Evolutionary conservation across 1,139 yeast species (phyloP), one percentile per base, ranked within the genome.

Genomic region (Pichia sp.): DNA sequence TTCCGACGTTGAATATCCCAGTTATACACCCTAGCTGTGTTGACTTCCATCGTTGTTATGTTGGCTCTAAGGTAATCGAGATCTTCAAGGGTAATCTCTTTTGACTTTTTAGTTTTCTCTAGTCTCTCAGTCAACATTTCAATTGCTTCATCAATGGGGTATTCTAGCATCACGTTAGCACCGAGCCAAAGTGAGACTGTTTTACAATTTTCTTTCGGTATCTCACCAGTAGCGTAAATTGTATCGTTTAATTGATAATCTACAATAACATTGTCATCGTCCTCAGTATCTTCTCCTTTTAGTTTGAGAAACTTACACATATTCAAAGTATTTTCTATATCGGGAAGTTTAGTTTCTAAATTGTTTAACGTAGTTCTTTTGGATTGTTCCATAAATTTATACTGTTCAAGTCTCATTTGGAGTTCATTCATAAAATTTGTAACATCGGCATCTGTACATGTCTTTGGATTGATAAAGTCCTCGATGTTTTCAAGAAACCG

Each of bases 31-130:
- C 98, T 73, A 2, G 98, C 97, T 15, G 95, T 86, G 58, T 91
- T 91, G 40, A 91, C 99, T 62, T 91, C 97, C 91, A 91, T 85
- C 4, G 97, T 89, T 19, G 99, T 91, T 50, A 91, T 89, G 56
- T 89, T 88, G 52, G 89, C 95, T 55, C 95, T 74, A 54, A 93
- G 68, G 55, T 81, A 91, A 55, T 85, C 95, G 51, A 91, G 69
- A 60, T 91, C 98, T 54, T 86, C 95, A 51, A 80, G 75, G 30
- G 91, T 80, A 9, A 71, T 63, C 23, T 61, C 58, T 51, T 81
- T 68, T 50, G 77, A 83, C 38, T 71, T 68, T 51, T 74, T 63
- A 26, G 95, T 89, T 28, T 75, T 74, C 22, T 61, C 62, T 48
- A 89, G 70, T 58, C 91, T 78, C 32, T 72, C 72, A 21, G 69